Evolutionary conservation across 495 filamentous ascomycete species (phyloP).

Genomic region (Xylaria venustula): DNA sequence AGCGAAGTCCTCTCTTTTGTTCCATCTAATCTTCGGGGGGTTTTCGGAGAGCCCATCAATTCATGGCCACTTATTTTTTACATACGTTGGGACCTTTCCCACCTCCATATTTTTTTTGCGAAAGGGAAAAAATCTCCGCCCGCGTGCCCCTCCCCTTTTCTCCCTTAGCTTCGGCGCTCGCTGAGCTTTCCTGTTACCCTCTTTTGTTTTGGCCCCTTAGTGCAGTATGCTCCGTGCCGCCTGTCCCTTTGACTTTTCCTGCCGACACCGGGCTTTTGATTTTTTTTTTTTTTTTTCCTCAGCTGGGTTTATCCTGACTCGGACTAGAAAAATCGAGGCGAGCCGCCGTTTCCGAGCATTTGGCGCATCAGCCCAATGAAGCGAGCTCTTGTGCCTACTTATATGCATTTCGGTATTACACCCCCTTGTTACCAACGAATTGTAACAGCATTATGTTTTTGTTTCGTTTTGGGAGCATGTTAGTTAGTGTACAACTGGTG

Average conservation of each 20-base stretch:
- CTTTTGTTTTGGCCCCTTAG: background rate
- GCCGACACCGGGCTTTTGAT: conserved; percentile 7
- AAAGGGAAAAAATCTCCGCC: background rate
- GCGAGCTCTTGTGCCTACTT: no score
- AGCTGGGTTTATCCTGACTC: background rate
- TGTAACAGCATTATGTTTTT: no score
- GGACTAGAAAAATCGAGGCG: background rate
- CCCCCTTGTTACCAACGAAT: no score
- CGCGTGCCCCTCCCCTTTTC: no score
- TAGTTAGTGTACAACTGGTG: no score
- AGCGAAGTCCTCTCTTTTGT: background rate
- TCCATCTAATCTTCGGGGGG: background rate
- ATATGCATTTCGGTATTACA: no score
- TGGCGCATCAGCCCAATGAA: background rate
- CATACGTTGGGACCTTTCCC: background rate
- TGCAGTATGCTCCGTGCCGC: no score
- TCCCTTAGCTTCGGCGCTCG: background rate
- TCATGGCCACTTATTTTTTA: background rate
- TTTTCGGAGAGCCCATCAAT: background rate
- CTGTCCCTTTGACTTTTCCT: background rate
- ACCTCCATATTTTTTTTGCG: background rate
- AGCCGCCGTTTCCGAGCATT: background rate
- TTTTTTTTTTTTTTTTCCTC: background rate
- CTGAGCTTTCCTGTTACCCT: background rate
- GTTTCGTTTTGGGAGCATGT: no score